Evolutionary conservation across 2,329 filamentous ascomycete species (phyloP).

Genomic region (Pseudogymnoascus sp.): DNA sequence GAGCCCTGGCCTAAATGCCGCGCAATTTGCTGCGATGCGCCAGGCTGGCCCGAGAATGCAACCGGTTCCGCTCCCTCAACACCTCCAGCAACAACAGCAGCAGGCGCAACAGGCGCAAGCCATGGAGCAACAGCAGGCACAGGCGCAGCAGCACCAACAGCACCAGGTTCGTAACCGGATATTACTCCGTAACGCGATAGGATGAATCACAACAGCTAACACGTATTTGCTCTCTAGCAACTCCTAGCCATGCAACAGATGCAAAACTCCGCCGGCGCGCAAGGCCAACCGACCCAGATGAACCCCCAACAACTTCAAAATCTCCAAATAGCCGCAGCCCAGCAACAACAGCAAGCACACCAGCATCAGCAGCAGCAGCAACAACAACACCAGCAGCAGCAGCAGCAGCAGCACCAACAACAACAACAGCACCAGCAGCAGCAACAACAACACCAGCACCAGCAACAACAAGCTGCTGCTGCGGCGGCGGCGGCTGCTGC

Average conservation of each 20-base stretch:
- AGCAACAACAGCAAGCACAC: slow-evolving; percentile 39
- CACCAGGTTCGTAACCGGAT: slow-evolving; percentile 12
- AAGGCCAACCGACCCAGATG: slow-evolving; percentile 42
- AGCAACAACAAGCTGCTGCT: slow-evolving; percentile 19
- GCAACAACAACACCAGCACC: slow-evolving; percentile 29
- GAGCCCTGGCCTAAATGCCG: slow-evolving; percentile 40
- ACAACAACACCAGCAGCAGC: slow-evolving; percentile 35
- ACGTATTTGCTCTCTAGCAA: slow-evolving; percentile 23
- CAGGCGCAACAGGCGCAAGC: slow-evolving; percentile 21
- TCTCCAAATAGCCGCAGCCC: slow-evolving; percentile 34
- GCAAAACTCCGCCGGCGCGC: slow-evolving; percentile 34
- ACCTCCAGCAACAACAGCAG: slow-evolving; percentile 36
- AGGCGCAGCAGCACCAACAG: slow-evolving; percentile 27
- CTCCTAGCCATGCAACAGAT: slow-evolving; percentile 42
- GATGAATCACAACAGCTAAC: neutral
- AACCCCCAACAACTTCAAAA: slow-evolving; percentile 39
- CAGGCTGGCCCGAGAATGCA: slow-evolving; percentile 32
- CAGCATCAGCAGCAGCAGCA: slow-evolving; percentile 37
- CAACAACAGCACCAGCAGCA: slow-evolving; percentile 31
- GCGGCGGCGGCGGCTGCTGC: slow-evolving; percentile 14
- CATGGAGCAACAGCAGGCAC: slow-evolving; percentile 36
- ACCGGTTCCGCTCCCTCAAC: slow-evolving; percentile 39
- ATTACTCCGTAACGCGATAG: neutral
- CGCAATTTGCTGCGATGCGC: slow-evolving; percentile 46
- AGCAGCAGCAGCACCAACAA: slow-evolving; percentile 23